Evolutionary conservation across 2,329 filamentous ascomycete genomes (phyloP).

Genomic region (Aspergillus amoenus): DNA sequence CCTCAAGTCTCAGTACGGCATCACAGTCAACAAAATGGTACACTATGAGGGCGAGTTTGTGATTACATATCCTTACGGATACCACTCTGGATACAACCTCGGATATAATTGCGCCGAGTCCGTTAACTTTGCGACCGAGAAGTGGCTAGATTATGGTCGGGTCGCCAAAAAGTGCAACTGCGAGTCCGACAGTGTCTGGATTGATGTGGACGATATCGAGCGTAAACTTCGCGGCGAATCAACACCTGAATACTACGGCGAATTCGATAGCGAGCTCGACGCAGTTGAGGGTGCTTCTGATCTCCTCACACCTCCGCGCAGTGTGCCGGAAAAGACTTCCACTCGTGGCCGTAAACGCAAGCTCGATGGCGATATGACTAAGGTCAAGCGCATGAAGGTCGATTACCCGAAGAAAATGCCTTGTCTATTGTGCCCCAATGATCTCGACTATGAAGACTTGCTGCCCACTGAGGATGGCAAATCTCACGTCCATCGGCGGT

Average conservation of each 20-base stretch:
- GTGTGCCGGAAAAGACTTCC: constrained; percentile 68
- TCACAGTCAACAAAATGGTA: constrained; percentile 93
- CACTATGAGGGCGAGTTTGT: constrained; percentile 97
- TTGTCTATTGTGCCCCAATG: constrained; percentile 90
- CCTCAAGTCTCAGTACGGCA: constrained; percentile 82
- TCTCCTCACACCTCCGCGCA: constrained; percentile 75
- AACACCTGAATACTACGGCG: constrained; percentile 52
- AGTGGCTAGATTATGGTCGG: constrained; percentile 91
- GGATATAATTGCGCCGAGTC: constrained; percentile 99
- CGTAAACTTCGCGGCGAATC: constrained; percentile 85
- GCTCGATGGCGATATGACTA: constrained; percentile 55
- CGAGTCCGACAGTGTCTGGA: constrained; percentile 96
- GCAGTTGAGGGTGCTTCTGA: constrained; percentile 65
- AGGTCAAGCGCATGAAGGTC: constrained; percentile 74
- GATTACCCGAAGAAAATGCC: constrained; percentile 72
- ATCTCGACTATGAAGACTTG: constrained; percentile 77
- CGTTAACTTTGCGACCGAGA: constrained; percentile 94
- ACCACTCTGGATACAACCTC: constrained; percentile 96
- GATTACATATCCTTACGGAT: constrained; percentile 97
- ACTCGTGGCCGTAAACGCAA: constrained; percentile 68
- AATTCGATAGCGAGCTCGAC: constrained; percentile 62
- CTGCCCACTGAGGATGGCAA: constrained; percentile 83
- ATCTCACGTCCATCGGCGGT: constrained; percentile 77
- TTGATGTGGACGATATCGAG: constrained; percentile 94
- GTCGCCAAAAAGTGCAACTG: constrained; percentile 97